Conservation (phyloP, 768 basidiomycete species). For the Russula griseocarnosa region DNA sequence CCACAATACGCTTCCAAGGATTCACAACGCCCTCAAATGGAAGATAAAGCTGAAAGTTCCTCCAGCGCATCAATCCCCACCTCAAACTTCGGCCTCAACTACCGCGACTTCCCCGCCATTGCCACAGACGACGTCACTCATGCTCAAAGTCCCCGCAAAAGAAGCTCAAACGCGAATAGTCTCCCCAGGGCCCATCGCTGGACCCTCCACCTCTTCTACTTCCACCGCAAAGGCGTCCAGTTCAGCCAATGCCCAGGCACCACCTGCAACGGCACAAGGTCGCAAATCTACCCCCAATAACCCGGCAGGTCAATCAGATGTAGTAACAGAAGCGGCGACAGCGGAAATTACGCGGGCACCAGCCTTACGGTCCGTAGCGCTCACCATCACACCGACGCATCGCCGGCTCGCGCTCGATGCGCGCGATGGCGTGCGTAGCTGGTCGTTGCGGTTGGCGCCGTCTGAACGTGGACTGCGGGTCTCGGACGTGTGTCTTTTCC, state of each 20-base stretch:
- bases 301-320: conserved; percentile 8
- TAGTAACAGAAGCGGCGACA: conserved; percentile 18
- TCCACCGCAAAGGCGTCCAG: conserved; percentile 21
- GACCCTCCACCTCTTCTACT: conserved; percentile 16
- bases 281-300: conserved; percentile 11
- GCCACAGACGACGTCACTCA: conserved; percentile 28
- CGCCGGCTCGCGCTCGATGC: conserved; percentile 58
- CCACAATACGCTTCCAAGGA: conserved; percentile 51
- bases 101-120: conserved; percentile 31
- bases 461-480: conserved; percentile 57
- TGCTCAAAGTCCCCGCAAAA: conserved; percentile 27
- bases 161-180: conserved; percentile 24
- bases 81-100: conserved; percentile 28
- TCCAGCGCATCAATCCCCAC: conserved; percentile 37
- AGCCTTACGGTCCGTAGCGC: conserved; percentile 29
- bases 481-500: conserved; percentile 49
- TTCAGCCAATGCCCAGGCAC: conserved; percentile 13
- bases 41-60: conserved; percentile 76
- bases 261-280: conserved; percentile 27
- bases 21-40: conserved; percentile 37
- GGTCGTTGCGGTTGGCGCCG: conserved; percentile 60
- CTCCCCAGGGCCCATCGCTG: conserved; percentile 29
- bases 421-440: conserved; percentile 66
- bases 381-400: conserved; percentile 46
- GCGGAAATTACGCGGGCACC: conserved; percentile 23